Percentiles rank a stretch among this genome's conserved stretches.
phyloP scores from a whole-genome alignment of 495 filamentous ascomycete species.

The Melanomma pulvis-pyrius region DNA sequence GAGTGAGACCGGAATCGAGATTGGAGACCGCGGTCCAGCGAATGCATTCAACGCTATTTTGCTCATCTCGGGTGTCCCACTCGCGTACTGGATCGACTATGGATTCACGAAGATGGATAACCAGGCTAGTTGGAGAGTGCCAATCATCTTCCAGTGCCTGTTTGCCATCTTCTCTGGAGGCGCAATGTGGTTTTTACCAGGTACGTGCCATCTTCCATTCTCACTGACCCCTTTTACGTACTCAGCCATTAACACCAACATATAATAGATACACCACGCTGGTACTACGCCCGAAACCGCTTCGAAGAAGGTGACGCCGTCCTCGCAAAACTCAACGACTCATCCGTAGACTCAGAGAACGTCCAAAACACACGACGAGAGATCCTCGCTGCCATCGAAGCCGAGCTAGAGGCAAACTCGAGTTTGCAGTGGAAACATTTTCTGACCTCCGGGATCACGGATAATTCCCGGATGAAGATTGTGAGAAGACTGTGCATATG shows the following conservation, averaged over 20 bases:
- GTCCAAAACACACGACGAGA: slow-evolving; percentile 31
- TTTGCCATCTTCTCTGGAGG: slow-evolving; percentile 43
- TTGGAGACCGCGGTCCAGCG: slow-evolving; percentile 35
- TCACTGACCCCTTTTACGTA: too few species aligned
- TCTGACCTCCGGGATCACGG: slow-evolving; percentile 33
- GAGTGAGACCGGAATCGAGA: slow-evolving; percentile 28
- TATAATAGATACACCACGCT: slow-evolving; percentile 51
- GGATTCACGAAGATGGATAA: slow-evolving; percentile 38
- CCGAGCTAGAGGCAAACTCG: slow-evolving; percentile 34
- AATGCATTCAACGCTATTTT: slow-evolving; percentile 36
- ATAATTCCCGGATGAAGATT: slow-evolving; percentile 36
- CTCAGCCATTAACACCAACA: background rate
- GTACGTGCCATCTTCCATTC: background rate
- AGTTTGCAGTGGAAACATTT: slow-evolving; percentile 37
- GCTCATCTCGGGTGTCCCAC: slow-evolving; percentile 34
- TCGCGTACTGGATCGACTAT: slow-evolving; percentile 42
- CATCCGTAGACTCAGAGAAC: slow-evolving; percentile 17
- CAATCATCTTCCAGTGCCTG: slow-evolving; percentile 46
- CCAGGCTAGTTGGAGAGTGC: slow-evolving; percentile 46
- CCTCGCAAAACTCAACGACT: slow-evolving; percentile 47
- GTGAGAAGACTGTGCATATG: slow-evolving; percentile 33
- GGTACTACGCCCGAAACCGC: slow-evolving; percentile 51
- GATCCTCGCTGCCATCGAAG: slow-evolving; percentile 34
- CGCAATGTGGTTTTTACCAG: slow-evolving; percentile 45
- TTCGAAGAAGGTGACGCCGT: slow-evolving; percentile 48